Conservation (phyloP, 23 red algal genomes). For the Rhodosorus marinus region DNA sequence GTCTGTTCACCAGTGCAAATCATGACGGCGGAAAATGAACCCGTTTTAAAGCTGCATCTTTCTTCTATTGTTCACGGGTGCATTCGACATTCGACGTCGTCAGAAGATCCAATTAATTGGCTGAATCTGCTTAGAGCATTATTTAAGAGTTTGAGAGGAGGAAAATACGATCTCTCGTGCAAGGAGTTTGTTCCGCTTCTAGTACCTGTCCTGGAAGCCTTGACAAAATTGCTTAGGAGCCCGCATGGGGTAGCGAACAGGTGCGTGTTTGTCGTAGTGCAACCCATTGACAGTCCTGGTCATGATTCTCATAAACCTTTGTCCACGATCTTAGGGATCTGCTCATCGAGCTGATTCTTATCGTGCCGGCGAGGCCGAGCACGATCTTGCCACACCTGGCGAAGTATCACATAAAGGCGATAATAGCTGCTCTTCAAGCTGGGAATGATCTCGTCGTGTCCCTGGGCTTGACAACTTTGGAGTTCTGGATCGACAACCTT, state of each 20-base stretch:
- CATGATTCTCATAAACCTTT: no score
- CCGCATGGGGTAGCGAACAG: constrained; percentile 18
- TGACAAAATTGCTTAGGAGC: constrained; percentile 32
- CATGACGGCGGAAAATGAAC: constrained; percentile 76
- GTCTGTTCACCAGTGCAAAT: no score
- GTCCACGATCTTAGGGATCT: no score
- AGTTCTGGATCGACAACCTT: constrained; percentile 97
- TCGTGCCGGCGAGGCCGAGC: constrained; percentile 77
- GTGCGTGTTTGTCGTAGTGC: no score
- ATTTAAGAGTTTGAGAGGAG: constrained; percentile 71
- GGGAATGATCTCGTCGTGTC: constrained; percentile 21
- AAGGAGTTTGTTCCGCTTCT: constrained; percentile 59
- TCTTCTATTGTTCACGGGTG: constrained; percentile 49
- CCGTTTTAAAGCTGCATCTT: constrained; percentile 56
- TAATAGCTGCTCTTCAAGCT: constrained; percentile 38
- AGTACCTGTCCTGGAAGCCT: constrained; percentile 19
- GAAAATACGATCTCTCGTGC: constrained; percentile 63
- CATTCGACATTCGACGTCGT: constrained; percentile 14
- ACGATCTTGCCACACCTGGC: constrained; percentile 76
- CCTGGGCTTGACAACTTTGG: constrained; percentile 57
- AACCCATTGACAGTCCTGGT: no score
- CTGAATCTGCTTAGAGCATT: constrained; percentile 71
- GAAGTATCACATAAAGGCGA: constrained; percentile 45
- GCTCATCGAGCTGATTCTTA: constrained; percentile 77
- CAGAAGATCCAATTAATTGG: constrained; percentile 28